Base-by-base conservation (phyloP, 106 monocot species). In the Dactylorhiza incarnata region DNA sequence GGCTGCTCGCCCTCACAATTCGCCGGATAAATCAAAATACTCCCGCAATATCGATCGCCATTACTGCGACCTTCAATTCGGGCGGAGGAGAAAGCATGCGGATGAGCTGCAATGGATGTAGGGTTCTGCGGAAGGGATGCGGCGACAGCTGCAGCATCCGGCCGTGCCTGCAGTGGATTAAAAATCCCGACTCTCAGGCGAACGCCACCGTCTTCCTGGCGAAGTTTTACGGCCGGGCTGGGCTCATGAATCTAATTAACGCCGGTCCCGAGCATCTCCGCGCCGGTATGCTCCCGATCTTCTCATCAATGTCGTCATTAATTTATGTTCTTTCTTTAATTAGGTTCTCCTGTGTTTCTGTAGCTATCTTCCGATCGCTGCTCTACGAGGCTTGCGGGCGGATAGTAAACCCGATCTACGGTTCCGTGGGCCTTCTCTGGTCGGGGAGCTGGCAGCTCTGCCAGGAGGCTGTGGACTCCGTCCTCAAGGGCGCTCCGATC, bases 391-490 rank as follows among this genome's bases (percentile, higher is more conserved):
- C 89, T 9, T 86, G 89, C 54, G 89, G 89, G 15, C 73, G 89
- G 63, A 89, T 89, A 58, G 83, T 86, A 52, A 89, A 86, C 78
- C 89, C 89, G 67, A 83, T 83, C 73, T 86, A 83, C 73, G 89
- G 89, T 9, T 89, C 89, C 25, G 89, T 86, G 48, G 89, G 89
- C 11, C 81, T 89, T 24, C 77, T 86, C 8, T 89, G 89, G 83
- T 86, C 89, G 25, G 83, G 85, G 9, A 78, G 78, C 49, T 89
- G 89, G 89, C 83, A 81, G 37, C 73, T 81, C 45, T 86, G 85
- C 81, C 85, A 86, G 69, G 78, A 81, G 8, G 89, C 85, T 14
- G 89, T 89, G 13, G 89, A 89, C 17, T 78, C 89, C 13, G 89
- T 89, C 11, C 86, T 89, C 71, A 89, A 70, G 11, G 89, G 89